Percentiles rank a stretch among this genome's conserved stretches.
These are phyloP conservation scores for Bisporella sp. DNA, from an alignment of 2,329 filamentous ascomycete genomes.

Conservation along the genomic window DNA sequence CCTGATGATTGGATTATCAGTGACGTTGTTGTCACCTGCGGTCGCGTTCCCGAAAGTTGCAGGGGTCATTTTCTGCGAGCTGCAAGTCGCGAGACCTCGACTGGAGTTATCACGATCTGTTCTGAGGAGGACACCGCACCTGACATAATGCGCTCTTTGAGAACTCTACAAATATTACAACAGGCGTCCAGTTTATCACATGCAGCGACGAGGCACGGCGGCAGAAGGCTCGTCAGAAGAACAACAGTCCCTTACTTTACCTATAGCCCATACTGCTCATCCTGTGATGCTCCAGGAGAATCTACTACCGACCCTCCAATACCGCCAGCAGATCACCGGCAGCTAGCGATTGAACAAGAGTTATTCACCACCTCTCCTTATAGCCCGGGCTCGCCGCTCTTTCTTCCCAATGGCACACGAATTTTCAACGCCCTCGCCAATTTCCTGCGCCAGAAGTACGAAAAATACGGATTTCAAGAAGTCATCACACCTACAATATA, in stretches of 20 bases:
- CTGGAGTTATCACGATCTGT: not conserved
- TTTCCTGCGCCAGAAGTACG: constrained; percentile 78
- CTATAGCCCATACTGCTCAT: not conserved
- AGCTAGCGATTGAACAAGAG: constrained; percentile 58
- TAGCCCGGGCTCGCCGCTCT: constrained; percentile 79
- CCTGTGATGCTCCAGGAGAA: not conserved
- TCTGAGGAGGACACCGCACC: not conserved
- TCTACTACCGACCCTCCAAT: constrained; percentile 7
- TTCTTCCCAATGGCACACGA: constrained; percentile 72
- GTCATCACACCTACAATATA: constrained; percentile 88
- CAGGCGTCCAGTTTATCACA: constrained; percentile 1
- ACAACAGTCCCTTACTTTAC: too few species aligned
- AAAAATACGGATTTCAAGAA: constrained; percentile 78
- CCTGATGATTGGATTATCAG: not conserved
- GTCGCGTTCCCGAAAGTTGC: constrained; percentile 1
- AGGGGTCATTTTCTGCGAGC: constrained; percentile 5
- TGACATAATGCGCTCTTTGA: constrained; percentile 25
- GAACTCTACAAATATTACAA: constrained; percentile 19
- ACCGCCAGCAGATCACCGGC: constrained; percentile 45
- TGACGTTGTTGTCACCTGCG: not conserved
- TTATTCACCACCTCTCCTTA: constrained; percentile 74
- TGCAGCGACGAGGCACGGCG: too few species aligned
- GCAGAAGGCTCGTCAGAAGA: too few species aligned
- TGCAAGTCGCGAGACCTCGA: constrained; percentile 1
- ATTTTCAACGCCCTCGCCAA: constrained; percentile 79